These are phyloP conservation scores for Saposhnikovia divaricata DNA, from an alignment of 129 eudicot species.

Conservation along the genomic window DNA sequence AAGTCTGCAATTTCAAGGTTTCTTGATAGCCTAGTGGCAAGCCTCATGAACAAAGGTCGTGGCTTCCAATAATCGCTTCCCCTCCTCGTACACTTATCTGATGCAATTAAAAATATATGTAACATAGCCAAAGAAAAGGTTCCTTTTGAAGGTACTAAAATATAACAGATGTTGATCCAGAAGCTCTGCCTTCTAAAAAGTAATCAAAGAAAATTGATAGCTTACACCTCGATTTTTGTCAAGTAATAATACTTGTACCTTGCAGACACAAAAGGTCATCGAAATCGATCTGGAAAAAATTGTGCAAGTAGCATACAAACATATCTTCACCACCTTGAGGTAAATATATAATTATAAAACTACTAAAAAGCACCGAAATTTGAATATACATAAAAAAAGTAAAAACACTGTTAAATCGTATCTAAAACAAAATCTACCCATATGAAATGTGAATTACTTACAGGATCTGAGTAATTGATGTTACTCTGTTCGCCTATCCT, in stretches of 20 bases:
- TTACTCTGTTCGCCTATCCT: conserved; percentile 15
- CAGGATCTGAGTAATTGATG: neutral
- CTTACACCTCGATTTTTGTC: neutral
- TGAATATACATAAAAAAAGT: no score
- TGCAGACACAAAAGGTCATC: neutral
- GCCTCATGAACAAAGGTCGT: neutral
- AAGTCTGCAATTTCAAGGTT: neutral
- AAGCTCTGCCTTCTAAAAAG: neutral
- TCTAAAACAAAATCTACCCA: neutral
- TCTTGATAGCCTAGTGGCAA: neutral
- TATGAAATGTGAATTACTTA: neutral
- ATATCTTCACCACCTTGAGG: neutral
- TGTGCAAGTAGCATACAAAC: neutral
- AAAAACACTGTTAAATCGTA: neutral
- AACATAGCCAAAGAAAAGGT: neutral
- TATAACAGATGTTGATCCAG: neutral
- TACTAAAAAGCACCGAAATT: neutral
- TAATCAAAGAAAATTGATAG: neutral
- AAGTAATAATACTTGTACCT: neutral
- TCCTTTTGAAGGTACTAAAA: neutral
- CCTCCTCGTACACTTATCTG: neutral
- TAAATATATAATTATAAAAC: neutral
- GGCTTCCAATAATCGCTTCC: neutral
- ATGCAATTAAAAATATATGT: no score
- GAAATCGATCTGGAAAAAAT: neutral